phyloP scores from a whole-genome alignment of 2,329 filamentous ascomycete species.

The Fusarium sarcochroum region DNA sequence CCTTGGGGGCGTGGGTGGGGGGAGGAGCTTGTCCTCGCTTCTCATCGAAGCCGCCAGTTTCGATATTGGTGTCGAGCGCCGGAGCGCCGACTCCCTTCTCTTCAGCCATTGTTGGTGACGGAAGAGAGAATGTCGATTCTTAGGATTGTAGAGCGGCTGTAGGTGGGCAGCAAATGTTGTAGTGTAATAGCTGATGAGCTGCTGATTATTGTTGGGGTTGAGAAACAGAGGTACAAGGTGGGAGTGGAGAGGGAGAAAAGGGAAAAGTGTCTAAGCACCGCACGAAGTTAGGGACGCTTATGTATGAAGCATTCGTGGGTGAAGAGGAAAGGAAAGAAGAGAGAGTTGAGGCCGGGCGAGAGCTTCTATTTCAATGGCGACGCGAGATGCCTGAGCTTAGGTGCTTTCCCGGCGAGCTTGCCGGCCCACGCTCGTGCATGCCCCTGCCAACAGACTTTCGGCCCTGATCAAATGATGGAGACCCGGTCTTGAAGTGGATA shows the following conservation, averaged over 20 bases:
- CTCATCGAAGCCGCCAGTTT: slow-evolving; percentile 76
- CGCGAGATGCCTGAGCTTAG: slow-evolving; percentile 41
- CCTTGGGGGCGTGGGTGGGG: slow-evolving; percentile 53
- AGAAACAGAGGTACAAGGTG: slow-evolving; percentile 47
- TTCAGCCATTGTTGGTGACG: slow-evolving; percentile 65
- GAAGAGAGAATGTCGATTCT: slow-evolving; percentile 35
- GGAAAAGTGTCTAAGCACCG: slow-evolving; percentile 59
- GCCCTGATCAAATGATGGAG: slow-evolving; percentile 46
- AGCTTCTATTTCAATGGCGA: slow-evolving; percentile 58
- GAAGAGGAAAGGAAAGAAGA: slow-evolving; percentile 57
- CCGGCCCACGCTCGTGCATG: slow-evolving; percentile 40
- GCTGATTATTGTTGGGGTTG: slow-evolving; percentile 34
- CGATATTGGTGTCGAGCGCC: slow-evolving; percentile 74
- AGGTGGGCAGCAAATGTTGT: slow-evolving; percentile 41
- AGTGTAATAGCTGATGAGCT: slow-evolving; percentile 40
- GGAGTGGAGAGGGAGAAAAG: slow-evolving; percentile 46
- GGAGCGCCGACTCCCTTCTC: slow-evolving; percentile 65
- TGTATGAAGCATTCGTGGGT: slow-evolving; percentile 66
- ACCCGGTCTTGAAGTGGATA: slow-evolving; percentile 38
- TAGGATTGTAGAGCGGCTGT: slow-evolving; percentile 41
- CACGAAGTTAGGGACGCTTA: slow-evolving; percentile 64
- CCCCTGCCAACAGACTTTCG: slow-evolving; percentile 48
- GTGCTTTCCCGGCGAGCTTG: slow-evolving; percentile 47
- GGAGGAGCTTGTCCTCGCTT: slow-evolving; percentile 62
- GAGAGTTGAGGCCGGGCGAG: slow-evolving; percentile 52